Conservation (phyloP, 768 basidiomycete species). For the Cubamyces sp. region DNA sequence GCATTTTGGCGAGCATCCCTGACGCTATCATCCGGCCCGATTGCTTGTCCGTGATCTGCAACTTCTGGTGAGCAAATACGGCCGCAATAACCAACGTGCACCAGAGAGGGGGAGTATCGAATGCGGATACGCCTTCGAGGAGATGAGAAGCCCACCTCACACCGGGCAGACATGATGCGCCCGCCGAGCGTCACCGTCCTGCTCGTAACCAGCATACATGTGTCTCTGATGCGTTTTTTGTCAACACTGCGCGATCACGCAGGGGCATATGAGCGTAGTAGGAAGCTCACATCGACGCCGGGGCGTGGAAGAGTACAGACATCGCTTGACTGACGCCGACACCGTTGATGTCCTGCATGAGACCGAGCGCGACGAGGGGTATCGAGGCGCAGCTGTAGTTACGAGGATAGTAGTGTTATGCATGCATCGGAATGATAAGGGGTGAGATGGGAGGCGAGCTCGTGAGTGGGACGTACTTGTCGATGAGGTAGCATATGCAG, state of each 20-base stretch:
- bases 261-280: constrained; percentile 8
- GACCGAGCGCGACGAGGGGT: constrained; percentile 67
- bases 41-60: constrained; percentile 61
- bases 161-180: constrained; percentile 70
- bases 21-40: too few relatives aligned
- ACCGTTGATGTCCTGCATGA: constrained; percentile 63
- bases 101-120: too few relatives aligned
- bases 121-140: neutral
- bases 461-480: constrained; percentile 54
- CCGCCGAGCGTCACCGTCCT: constrained; percentile 70
- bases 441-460: neutral
- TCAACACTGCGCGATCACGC: neutral
- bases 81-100: too few relatives aligned
- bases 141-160: constrained; percentile 55
- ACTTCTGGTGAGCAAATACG: neutral
- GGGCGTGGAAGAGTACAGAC: constrained; percentile 71
- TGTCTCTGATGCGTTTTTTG: constrained; percentile 48
- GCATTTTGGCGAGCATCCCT: too few relatives aligned
- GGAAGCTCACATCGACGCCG: constrained; percentile 57
- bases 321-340: constrained; percentile 77
- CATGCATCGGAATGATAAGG: neutral
- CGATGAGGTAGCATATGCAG: constrained; percentile 72
- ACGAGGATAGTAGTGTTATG: neutral
- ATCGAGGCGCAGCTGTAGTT: constrained; percentile 61
- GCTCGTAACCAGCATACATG: constrained; percentile 60